Base-by-base conservation (phyloP, 331 rosid species). In the Malus hybrid region DNA sequence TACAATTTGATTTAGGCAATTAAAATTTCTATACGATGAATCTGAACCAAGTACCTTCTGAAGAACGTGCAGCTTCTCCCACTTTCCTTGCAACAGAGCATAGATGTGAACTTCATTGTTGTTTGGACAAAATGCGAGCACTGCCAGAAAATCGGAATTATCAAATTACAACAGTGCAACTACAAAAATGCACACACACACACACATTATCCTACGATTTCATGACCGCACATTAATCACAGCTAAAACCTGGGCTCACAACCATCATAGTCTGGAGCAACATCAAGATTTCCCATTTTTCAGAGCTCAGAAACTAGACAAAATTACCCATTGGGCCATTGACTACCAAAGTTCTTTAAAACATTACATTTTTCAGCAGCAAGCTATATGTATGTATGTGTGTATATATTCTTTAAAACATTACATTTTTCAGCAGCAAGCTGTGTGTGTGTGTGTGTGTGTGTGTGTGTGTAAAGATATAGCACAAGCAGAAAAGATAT, bases 61-160 rank as follows among this genome's bases (percentile, higher is more conserved):
- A 81, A 95, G 99, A 87, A 86, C 92, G 81, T 95, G 82, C 71
- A 95, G 63, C 85, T 87, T 89, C 78, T 95, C 97, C 97, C 99
- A 92, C 84, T 92, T 95, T 83, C 90, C 97, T 83, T 92, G 96
- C 70, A 81, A 71, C 77, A 86, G 61, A 67, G 82, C 87, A 81
- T 89, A 89, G 83, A 95, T 95, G 85, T 95, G 97, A 55, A 90
- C 93, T 87, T 95, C 99, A 83, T 85, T 89, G 71, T 82, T 95
- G 86, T 90, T 92, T 6, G 99, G 99, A 83, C 97, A 95, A 54
- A 92, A 80, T 67, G 97, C 97, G 31, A 95, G 85, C 99, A 92
- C 99, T 95, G 63, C 86, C 16, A 66, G 50, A 66, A 66, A 84
- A 57, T 77, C 55, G 20, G 29, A 27, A 71, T 59, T 24, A 80